Base-by-base conservation (phyloP, 2,329 filamentous ascomycete species). In the Coniosporium tulheliwenetii region DNA sequence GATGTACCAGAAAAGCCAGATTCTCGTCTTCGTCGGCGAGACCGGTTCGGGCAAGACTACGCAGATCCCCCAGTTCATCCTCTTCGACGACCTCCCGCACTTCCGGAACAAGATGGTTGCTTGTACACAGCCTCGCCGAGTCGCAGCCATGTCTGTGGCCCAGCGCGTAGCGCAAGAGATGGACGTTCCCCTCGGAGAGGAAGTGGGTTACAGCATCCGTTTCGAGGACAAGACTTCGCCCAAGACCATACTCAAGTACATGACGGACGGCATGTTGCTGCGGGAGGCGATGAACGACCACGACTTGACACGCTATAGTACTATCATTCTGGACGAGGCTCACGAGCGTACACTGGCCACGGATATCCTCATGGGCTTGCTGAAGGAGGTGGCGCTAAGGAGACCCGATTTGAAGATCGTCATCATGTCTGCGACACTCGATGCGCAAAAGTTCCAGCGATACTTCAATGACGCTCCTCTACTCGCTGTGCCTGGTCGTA, bases 11-110 rank as follows among this genome's bases (percentile, higher is more conserved):
- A 77, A 81, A 53, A 85, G 80, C 16, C 91, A 98, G 64, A 95
- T 98, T 50, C 77, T 98, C 45, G 91, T 98, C 53, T 95, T 98
- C 55, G 91, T 98, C 48, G 91, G 91, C 67, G 91, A 98, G 70
- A 98, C 91, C 8, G 91, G 93, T 76, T 98, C 91, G 49, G 91
- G 91, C 67, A 98, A 98, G 19, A 98, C 91, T 4, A 98, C 91
- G 0, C 91, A 98, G 69, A 96, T 98, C 45, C 91, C 91, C 2
- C 91, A 98, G 61, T 98, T 95, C 60, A 89, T 98, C 49, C 77
- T 98, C 34, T 96, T 82, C 70, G 91, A 98, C 64, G 91, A 98
- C 62, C 73, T 95, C 30, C 89, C 91, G 19, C 85, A 96, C 53
- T 68, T 77, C 47, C 78, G 79, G 50, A 74, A 77, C 58, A 95